Base-by-base conservation (phyloP, 2,329 filamentous ascomycete genomes). In the Fusarium sp. region DNA sequence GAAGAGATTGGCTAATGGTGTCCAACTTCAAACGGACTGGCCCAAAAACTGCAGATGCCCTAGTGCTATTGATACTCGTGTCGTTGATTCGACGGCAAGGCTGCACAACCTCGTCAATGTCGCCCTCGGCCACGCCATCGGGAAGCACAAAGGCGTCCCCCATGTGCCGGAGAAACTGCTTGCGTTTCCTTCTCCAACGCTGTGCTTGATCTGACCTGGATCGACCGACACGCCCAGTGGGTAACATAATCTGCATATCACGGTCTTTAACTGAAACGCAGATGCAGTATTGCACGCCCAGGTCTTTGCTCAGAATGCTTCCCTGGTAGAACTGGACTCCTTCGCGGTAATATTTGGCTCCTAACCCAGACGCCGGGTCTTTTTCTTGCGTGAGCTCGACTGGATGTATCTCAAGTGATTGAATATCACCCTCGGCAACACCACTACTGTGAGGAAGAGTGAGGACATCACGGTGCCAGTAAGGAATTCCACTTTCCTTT, bases 251-350 rank as follows among this genome's bases (percentile, higher is more conserved):
- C 3, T 71, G 61, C 17, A 73, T 55, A 5, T 39, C 25, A 8
- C 65, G 58, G 17, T 73, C 59, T 14, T 57, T 58, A 10, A 59
- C 62, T 5, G 72, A 72, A 6, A 70, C 66, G 41, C 70, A 74
- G 49, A 73, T 75, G 52, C 76, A 77, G 46, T 78, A 80, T 32
- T 72, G 70, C 14, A 86, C 57, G 35, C 77, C 75, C 35, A 83
- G 71, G 53, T 83, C 73, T 21, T 73, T 70, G 6, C 70, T 75
- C 3, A 85, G 62, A 10, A 75, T 71, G 48, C 75, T 77, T 13
- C 82, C 60, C 56, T 85, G 82, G 49, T 79, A 83, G 61, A 84
- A 82, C 17, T 73, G 72, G 3, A 79, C 67, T 4, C 71, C 71
- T 21, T 73, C 60, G 4, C 72, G 61, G 9, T 69, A 53, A 46